Base-by-base conservation (phyloP, 2,329 filamentous ascomycete species). In the Fusarium euwallaceae region DNA sequence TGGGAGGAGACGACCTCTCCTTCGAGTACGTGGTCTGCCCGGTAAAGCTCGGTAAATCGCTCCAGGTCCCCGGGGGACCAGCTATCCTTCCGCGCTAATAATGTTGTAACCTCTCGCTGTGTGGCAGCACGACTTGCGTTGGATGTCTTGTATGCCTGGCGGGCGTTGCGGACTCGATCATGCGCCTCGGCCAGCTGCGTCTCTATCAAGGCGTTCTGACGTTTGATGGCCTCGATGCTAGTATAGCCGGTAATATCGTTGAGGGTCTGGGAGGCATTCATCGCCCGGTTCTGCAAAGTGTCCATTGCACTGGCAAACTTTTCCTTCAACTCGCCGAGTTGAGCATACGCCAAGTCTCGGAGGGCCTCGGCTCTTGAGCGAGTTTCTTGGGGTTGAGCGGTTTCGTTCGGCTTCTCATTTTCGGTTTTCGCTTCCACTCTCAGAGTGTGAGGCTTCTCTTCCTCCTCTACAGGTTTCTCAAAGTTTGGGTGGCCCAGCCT, bases 201-300 rank as follows among this genome's bases (percentile, higher is more conserved):
- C 80, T 94, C 93, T 69, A 92, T 93, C 24, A 84, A 82, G 17
- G 91, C 88, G 82, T 98, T 98, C 68, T 93, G 91, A 11, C 86
- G 85, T 81, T 98, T 97, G 76, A 99, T 90, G 27, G 90, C 87
- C 82, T 98, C 95, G 82, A 99, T 98, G 51, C 93, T 92, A 1
- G 94, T 93, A 86, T 98, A 99, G 75, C 97, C 97, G 3, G 97
- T 99, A 64, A 98, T 90, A 79, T 95, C 94, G 83, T 98, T 99
- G 83, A 99, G 90, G 69, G 94, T 93, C 81, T 97, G 94, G 2
- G 94, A 94, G 5, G 95, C 95, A 61, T 93, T 89, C 74, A 98
- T 93, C 55, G 97, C 89, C 78, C 96, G 95, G 36, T 92, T 90
- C 81, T 98, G 95, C 22, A 98, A 82, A 73, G 94, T 92, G 85